Evolutionary conservation across 2,329 filamentous ascomycete species (phyloP).

Genomic region (Fonsecaea erecta): DNA sequence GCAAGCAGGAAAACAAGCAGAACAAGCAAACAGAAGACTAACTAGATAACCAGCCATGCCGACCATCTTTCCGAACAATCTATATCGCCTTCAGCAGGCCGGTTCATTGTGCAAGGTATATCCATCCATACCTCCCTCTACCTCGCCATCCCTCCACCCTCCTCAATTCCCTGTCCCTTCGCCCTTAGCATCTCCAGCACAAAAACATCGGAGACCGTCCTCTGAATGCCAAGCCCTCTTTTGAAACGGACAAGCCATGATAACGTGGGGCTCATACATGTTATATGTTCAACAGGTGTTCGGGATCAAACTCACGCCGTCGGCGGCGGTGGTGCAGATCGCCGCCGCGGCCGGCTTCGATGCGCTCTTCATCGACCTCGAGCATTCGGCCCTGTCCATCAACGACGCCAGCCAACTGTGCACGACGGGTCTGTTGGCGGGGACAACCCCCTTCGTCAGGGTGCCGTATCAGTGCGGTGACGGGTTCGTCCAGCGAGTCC

Average conservation of each 20-base stretch:
- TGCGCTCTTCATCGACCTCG: slow-evolving; percentile 48
- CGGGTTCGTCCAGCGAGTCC: slow-evolving; percentile 36
- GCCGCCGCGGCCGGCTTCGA: slow-evolving; percentile 46
- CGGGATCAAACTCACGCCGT: slow-evolving; percentile 41
- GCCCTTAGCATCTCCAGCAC: background rate
- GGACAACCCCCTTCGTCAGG: slow-evolving; percentile 32
- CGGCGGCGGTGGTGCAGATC: slow-evolving; percentile 41
- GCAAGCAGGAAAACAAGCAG: too few species aligned
- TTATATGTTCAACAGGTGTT: slow-evolving; percentile 24
- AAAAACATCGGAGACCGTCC: background rate
- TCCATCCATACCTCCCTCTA: background rate
- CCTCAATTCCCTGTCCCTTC: background rate
- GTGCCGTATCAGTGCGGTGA: slow-evolving; percentile 42
- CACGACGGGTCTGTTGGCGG: slow-evolving; percentile 38
- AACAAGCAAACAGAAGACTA: background rate
- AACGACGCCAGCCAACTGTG: slow-evolving; percentile 42
- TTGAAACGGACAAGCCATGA: background rate
- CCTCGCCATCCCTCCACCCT: background rate
- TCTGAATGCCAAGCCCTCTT: background rate
- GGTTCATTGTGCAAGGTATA: slow-evolving; percentile 19
- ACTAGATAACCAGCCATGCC: slow-evolving; percentile 7
- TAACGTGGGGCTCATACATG: too few species aligned
- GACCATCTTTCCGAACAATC: slow-evolving; percentile 13
- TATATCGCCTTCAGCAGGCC: slow-evolving; percentile 8
- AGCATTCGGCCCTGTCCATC: slow-evolving; percentile 44